phyloP scores from a whole-genome alignment of 805 yeast genomes.

The Ogataea allantospora region DNA sequence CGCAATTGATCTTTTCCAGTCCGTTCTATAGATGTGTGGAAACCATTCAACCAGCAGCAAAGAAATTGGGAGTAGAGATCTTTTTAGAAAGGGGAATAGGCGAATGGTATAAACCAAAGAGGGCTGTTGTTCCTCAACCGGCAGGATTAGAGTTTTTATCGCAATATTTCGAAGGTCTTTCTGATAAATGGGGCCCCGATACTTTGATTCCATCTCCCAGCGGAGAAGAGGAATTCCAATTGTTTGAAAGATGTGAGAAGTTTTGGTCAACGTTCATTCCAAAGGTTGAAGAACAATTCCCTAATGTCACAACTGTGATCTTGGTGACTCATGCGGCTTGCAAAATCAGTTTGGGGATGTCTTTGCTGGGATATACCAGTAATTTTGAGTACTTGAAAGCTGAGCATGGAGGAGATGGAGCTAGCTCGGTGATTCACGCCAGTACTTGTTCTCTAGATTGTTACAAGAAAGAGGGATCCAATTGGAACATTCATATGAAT shows the following conservation, averaged over 20 bases:
- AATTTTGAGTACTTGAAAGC: slow-evolving; percentile 53
- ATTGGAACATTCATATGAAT: slow-evolving; percentile 65
- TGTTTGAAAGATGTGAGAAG: slow-evolving; percentile 55
- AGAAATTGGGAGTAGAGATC: slow-evolving; percentile 54
- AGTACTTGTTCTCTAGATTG: slow-evolving; percentile 85
- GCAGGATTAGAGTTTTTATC: slow-evolving; percentile 49
- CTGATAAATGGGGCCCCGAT: slow-evolving; percentile 46
- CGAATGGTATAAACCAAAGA: slow-evolving; percentile 82
- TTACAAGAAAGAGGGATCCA: slow-evolving; percentile 38
- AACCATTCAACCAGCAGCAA: slow-evolving; percentile 71
- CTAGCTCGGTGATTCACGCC: slow-evolving; percentile 49
- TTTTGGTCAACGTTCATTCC: slow-evolving; percentile 61
- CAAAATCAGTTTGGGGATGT: slow-evolving; percentile 83
- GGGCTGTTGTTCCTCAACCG: slow-evolving; percentile 70
- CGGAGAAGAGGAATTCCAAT: slow-evolving; percentile 78
- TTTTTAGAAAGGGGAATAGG: slow-evolving; percentile 81
- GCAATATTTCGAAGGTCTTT: slow-evolving; percentile 51
- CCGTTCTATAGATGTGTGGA: slow-evolving; percentile 91
- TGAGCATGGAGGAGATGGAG: slow-evolving; percentile 40
- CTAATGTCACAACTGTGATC: slow-evolving; percentile 60
- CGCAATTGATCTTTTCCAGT: slow-evolving; percentile 70
- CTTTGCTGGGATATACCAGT: slow-evolving; percentile 52
- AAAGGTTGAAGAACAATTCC: slow-evolving; percentile 52
- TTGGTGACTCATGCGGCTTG: slow-evolving; percentile 94
- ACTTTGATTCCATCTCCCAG: slow-evolving; percentile 55